Evolutionary conservation across 129 eudicot genomes (phyloP).

Genomic region (Saposhnikovia divaricata): DNA sequence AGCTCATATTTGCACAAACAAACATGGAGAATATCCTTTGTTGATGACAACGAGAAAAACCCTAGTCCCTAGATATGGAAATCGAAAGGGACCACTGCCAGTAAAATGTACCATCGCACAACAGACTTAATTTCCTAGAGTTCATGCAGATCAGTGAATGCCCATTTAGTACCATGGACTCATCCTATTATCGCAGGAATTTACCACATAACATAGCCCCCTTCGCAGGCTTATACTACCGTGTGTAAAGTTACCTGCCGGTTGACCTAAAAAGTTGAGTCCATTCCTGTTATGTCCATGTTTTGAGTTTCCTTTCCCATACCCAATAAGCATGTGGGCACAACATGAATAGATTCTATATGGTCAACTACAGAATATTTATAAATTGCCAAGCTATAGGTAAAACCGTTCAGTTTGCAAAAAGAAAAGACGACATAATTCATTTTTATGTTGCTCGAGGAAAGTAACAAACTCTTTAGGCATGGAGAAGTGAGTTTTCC

Average conservation of each 20-base stretch:
- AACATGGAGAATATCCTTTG: not conserved
- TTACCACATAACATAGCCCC: no score
- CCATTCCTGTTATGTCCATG: no score
- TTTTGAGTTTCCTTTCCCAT: no score
- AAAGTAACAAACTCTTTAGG: not conserved
- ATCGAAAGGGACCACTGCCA: not conserved
- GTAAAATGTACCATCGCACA: not conserved
- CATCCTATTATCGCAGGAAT: not conserved
- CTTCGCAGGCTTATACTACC: no score
- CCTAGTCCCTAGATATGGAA: not conserved
- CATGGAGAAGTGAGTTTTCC: not conserved
- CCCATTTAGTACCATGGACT: not conserved
- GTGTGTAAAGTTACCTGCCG: no score
- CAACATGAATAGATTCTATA: no score
- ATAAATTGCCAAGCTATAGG: not conserved
- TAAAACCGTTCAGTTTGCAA: not conserved
- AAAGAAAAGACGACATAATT: not conserved
- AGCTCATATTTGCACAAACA: no score
- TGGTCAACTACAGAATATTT: not conserved
- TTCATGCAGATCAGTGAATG: slow-evolving; percentile 3
- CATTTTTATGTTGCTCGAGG: slow-evolving; percentile 6
- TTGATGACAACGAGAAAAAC: not conserved
- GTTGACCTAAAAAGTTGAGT: no score
- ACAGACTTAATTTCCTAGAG: not conserved
- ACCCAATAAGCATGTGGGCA: no score